These are phyloP conservation scores for Leucosporidium yakuticum DNA, from an alignment of 768 basidiomycete species.

Conservation along the genomic window DNA sequence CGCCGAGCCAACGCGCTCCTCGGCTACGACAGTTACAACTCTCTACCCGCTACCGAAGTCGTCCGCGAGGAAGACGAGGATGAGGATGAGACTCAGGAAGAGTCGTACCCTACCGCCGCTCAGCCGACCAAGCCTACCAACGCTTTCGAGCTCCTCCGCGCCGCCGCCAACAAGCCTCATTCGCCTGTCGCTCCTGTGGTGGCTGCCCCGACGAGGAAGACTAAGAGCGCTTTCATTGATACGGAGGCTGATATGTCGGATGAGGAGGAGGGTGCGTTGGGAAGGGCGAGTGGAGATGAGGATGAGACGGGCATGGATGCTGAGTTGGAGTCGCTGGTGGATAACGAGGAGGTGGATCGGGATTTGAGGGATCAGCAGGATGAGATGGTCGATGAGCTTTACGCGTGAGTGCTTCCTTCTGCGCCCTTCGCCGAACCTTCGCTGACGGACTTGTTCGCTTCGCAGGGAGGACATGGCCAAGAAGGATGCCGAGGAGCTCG, in stretches of 20 bases:
- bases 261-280: conserved; percentile 23
- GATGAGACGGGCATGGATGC: conserved; percentile 19
- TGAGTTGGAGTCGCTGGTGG: conserved; percentile 27
- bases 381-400: neutral
- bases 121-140: conserved; percentile 6
- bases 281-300: conserved; percentile 14
- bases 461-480: conserved; percentile 18
- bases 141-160: conserved; percentile 21
- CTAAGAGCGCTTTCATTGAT: conserved; percentile 16
- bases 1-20: conserved; percentile 6
- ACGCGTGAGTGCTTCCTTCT: conserved; percentile 7
- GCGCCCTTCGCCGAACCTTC: fast-evolving
- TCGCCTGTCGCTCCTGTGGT: neutral
- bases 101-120: conserved; percentile 6
- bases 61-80: neutral
- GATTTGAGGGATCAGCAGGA: conserved; percentile 22
- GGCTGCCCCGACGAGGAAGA: neutral
- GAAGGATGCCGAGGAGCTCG: conserved; percentile 11
- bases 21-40: neutral
- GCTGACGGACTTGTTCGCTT: neutral
- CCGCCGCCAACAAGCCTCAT: neutral
- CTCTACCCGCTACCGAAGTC: conserved; percentile 6
- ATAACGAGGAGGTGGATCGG: conserved; percentile 18
- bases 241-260: conserved; percentile 22
- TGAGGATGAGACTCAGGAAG: neutral